Evolutionary conservation across 1,284 basidiomycete species (phyloP).

Genomic region (Puccinia novopanici): DNA sequence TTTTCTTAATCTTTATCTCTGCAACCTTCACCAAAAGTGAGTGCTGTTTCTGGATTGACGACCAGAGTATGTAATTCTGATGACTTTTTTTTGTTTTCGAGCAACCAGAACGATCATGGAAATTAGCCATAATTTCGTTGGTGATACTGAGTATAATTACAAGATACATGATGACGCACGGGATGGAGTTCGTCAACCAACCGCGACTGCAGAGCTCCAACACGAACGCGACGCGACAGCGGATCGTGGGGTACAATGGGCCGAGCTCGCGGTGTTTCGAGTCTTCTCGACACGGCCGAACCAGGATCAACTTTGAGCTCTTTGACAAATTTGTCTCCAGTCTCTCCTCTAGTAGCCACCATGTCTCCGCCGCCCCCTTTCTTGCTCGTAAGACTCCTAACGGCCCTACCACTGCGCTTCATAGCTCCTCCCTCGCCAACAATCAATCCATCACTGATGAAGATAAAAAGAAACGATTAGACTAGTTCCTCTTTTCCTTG

Average conservation of each 20-base stretch:
- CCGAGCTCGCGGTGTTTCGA: constrained; percentile 66
- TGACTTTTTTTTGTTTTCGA: not conserved
- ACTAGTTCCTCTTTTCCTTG: not conserved
- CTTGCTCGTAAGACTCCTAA: not conserved
- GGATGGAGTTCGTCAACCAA: constrained; percentile 77
- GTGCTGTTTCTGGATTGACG: not conserved
- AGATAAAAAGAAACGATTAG: constrained; percentile 21
- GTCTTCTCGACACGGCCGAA: constrained; percentile 29
- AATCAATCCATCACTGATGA: constrained; percentile 17
- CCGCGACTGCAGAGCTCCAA: constrained; percentile 75
- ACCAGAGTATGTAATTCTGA: not conserved
- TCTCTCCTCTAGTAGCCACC: not conserved
- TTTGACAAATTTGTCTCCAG: constrained; percentile 1
- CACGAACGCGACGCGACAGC: constrained; percentile 63
- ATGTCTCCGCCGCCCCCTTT: not conserved
- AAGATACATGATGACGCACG: constrained; percentile 31
- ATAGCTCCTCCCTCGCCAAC: not conserved
- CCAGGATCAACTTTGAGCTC: constrained; percentile 16
- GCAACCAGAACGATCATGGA: constrained; percentile 28
- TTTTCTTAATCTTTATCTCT: constrained; percentile 30
- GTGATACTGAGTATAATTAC: constrained; percentile 9
- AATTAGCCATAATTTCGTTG: constrained; percentile 39
- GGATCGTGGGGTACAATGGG: constrained; percentile 81
- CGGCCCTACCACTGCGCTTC: not conserved
- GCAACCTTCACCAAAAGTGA: constrained; percentile 41